phyloP scores from a whole-genome alignment of 345 rosid genomes.

The Aquilaria malaccensis region DNA sequence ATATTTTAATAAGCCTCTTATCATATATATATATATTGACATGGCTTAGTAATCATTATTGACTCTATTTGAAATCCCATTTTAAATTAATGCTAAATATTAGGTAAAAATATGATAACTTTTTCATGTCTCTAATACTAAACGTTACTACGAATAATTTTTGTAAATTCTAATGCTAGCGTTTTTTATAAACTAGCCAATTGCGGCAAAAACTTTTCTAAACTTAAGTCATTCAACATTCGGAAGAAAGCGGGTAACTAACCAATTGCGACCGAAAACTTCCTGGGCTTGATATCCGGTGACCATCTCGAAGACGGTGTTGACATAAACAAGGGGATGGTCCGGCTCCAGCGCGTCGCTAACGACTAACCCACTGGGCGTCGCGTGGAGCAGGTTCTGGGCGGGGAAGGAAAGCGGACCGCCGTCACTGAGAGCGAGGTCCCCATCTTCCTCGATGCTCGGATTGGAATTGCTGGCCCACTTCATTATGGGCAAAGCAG shows the following conservation, averaged over 20 bases:
- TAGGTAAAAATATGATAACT: too few relatives aligned
- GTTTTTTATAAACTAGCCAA: too few relatives aligned
- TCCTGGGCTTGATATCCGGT: constrained; percentile 92
- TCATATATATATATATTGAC: too few relatives aligned
- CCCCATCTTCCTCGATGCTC: constrained; percentile 73
- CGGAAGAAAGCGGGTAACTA: constrained; percentile 15
- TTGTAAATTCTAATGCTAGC: too few relatives aligned
- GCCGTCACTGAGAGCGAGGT: constrained; percentile 35
- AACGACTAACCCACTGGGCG: constrained; percentile 85
- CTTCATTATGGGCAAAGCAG: constrained; percentile 41
- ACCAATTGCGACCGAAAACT: constrained; percentile 90
- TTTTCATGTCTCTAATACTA: too few relatives aligned
- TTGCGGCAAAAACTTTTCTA: too few relatives aligned
- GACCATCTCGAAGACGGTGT: constrained; percentile 76
- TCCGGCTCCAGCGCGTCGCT: constrained; percentile 82
- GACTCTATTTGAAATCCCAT: too few relatives aligned
- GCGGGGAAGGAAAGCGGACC: constrained; percentile 74
- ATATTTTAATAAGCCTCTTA: too few relatives aligned
- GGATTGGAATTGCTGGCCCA: constrained; percentile 97
- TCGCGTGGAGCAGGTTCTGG: constrained; percentile 54
- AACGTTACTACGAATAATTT: too few relatives aligned
- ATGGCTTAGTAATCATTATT: too few relatives aligned
- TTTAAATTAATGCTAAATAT: too few relatives aligned
- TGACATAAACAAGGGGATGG: constrained; percentile 81
- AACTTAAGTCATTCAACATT: too few relatives aligned